phyloP scores from a whole-genome alignment of 352 stramenopile genomes.

The Bremia lactucae region DNA sequence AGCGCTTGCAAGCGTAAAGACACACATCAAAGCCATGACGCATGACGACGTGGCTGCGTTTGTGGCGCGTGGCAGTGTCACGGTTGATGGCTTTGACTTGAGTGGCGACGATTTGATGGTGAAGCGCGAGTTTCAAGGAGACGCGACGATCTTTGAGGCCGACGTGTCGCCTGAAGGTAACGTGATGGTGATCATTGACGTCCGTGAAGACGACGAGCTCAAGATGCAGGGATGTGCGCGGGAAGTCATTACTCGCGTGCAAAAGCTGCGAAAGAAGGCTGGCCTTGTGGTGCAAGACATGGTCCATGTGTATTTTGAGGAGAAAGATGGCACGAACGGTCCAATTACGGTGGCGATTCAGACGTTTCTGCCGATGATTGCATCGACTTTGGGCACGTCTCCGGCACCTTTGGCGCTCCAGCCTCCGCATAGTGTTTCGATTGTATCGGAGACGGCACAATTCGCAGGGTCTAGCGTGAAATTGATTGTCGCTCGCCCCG shows the following conservation, averaged over 20 bases:
- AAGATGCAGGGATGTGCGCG: conserved; percentile 88
- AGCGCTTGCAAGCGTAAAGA: conserved; percentile 89
- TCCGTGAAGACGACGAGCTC: conserved; percentile 91
- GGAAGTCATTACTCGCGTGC: conserved; percentile 96
- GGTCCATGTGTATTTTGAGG: conserved; percentile 92
- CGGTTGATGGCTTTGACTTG: conserved; percentile 63
- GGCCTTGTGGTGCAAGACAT: conserved; percentile 91
- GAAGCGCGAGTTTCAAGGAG: conserved; percentile 91
- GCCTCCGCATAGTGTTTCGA: conserved; percentile 51
- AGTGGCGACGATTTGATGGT: conserved; percentile 89
- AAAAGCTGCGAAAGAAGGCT: conserved; percentile 97
- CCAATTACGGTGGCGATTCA: conserved; percentile 55
- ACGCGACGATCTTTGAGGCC: conserved; percentile 87
- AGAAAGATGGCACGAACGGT: conserved; percentile 44
- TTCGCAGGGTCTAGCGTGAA: conserved; percentile 60
- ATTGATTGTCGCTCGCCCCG: conserved; percentile 55
- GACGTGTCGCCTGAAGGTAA: conserved; percentile 82
- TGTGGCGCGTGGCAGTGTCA: conserved; percentile 71
- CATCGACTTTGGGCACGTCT: conserved; percentile 40
- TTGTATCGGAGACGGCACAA: conserved; percentile 57
- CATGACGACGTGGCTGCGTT: conserved; percentile 67
- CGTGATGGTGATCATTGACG: conserved; percentile 93
- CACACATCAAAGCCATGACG: conserved; percentile 52
- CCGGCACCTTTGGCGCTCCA: conserved; percentile 50
- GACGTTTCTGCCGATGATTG: conserved; percentile 46